Evolutionary conservation across 1,284 basidiomycete species (phyloP).

Genomic region (Macrocystidia cucumis): DNA sequence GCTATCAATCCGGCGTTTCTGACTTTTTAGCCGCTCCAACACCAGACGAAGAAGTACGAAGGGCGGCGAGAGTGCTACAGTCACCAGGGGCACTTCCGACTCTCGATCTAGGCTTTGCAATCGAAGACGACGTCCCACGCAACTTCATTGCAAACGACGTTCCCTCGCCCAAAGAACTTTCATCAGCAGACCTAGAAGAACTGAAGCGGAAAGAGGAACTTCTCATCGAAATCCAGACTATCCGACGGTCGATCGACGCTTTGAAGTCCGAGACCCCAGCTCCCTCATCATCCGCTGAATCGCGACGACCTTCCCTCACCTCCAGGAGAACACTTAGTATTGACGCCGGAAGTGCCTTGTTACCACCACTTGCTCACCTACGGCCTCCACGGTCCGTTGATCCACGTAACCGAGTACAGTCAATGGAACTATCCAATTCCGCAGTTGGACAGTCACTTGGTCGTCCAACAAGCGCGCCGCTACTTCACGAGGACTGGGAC

Average conservation of each 20-base stretch:
- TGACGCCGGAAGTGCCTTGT: conserved; percentile 42
- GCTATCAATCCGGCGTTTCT: conserved; percentile 59
- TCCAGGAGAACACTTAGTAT: conserved; percentile 62
- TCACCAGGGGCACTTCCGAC: conserved; percentile 54
- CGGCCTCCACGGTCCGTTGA: conserved; percentile 61
- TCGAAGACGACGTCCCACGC: conserved; percentile 65
- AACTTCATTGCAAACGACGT: conserved; percentile 50
- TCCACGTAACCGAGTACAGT: conserved; percentile 58
- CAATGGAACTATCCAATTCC: conserved; percentile 54
- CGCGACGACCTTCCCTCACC: conserved; percentile 58
- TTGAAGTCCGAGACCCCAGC: conserved; percentile 61
- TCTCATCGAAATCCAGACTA: conserved; percentile 67
- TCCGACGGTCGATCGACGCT: conserved; percentile 69
- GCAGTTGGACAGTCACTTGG: conserved; percentile 44
- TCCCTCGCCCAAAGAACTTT: conserved; percentile 26
- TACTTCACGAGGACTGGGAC: conserved; percentile 70
- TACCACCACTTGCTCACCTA: conserved; percentile 43
- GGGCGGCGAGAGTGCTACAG: conserved; percentile 41
- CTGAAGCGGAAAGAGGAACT: conserved; percentile 62
- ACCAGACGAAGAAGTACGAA: conserved; percentile 48
- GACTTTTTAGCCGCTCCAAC: conserved; percentile 61
- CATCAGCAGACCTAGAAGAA: conserved; percentile 45
- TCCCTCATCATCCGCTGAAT: conserved; percentile 46
- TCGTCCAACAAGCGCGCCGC: conserved; percentile 64
- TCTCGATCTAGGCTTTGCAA: conserved; percentile 65